These are phyloP conservation scores for Conticribra weissflogii DNA, from an alignment of 108 stramenopile genomes.

Conservation along the genomic window DNA sequence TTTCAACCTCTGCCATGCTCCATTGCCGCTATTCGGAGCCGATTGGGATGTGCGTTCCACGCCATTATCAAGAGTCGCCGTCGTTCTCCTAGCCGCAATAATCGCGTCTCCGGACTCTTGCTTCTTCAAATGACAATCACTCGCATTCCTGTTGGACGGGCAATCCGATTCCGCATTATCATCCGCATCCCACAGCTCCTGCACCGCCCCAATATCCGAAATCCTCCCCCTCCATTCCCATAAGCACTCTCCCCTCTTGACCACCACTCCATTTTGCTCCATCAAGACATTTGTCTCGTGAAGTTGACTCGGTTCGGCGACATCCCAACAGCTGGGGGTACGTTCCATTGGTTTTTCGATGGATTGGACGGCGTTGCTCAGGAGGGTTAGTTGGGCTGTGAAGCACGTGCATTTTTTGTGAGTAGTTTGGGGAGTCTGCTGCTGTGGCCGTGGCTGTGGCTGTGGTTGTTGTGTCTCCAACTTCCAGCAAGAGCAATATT, in stretches of 20 bases:
- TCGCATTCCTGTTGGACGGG: no score
- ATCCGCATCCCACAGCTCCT: background rate
- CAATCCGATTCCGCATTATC: no score
- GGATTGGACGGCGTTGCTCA: slow-evolving; percentile 44
- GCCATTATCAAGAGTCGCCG: background rate
- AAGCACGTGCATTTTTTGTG: slow-evolving; percentile 37
- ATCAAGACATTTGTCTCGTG: slow-evolving; percentile 48
- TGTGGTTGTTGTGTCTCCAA: background rate
- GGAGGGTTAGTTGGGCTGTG: slow-evolving; percentile 65
- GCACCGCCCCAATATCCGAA: slow-evolving; percentile 16
- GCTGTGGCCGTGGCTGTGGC: background rate
- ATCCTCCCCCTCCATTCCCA: slow-evolving; percentile 75
- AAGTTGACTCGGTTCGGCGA: slow-evolving; percentile 26
- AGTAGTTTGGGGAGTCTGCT: background rate
- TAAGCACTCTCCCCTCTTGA: slow-evolving; percentile 59
- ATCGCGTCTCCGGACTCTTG: slow-evolving; percentile 9
- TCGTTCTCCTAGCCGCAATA: slow-evolving; percentile 28
- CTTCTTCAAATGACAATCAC: no score
- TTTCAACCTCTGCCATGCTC: slow-evolving; percentile 17
- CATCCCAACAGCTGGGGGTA: slow-evolving; percentile 62
- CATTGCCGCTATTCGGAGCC: background rate
- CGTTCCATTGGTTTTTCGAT: slow-evolving; percentile 69
- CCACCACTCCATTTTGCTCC: slow-evolving; percentile 38
- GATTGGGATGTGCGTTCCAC: background rate
- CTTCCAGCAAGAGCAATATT: slow-evolving; percentile 19